Evolutionary conservation across 2,329 filamentous ascomycete species (phyloP), one percentile per base, ranked within the genome.

Genomic region (Ascochyta lentis): DNA sequence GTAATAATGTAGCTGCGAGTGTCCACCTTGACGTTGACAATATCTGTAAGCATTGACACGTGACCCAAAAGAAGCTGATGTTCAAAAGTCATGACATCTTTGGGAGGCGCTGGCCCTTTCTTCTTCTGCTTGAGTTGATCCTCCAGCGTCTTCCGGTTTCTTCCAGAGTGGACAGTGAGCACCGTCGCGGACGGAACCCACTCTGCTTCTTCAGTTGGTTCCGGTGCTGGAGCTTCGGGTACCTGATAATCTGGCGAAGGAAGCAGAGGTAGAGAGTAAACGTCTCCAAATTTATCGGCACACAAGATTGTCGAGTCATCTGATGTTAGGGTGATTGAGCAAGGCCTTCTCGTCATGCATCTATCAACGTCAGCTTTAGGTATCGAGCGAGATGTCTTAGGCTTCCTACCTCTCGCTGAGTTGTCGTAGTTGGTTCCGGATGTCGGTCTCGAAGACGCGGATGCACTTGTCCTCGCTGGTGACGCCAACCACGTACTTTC

Each of bases 221-320:
- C 63, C 15, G 62, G 46, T 38, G 56, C 54, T 46, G 58, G 45
- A 6, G 57, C 61, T 26, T 60, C 66, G 16, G 64, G 60, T 34
- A 63, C 63, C 26, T 70, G 67, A 39, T 77, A 73, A 33, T 73
- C 70, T n/a, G 71, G 68, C 10, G 72, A 66, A 12, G 68, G 64
- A 40, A 92, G 73, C 3, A 98, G 80, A 13, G 95, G 94, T 7
- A 99, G 78, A 10, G 90, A 85, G 77, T 96, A 98, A 58, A 97
- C 94, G 74, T 99, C 95, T 63, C 95, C 95, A 70, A 98, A 98
- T 76, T 99, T 99, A 80, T 99, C 95, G 48, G 87, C 94, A 59
- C 86, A 87, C 54, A 98, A 77, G 60, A 99, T 91, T 8, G 87
- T 90, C 39, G 83, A 81, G 59, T 86, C 83, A 70, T 93, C 88